These are phyloP conservation scores for Russula abietina DNA, from an alignment of 768 basidiomycete species.

Conservation along the genomic window DNA sequence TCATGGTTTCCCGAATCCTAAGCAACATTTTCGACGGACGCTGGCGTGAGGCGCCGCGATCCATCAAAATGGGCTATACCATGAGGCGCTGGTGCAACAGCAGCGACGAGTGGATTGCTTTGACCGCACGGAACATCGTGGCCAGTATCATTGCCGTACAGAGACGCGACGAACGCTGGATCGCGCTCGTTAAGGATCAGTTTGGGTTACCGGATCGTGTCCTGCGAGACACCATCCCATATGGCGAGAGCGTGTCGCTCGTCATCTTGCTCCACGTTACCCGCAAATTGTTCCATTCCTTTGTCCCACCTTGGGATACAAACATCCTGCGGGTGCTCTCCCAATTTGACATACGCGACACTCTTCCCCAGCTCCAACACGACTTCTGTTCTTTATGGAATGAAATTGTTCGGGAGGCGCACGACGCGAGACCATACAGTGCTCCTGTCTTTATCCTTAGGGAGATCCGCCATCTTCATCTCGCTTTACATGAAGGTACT, in stretches of 20 bases:
- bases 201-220: background rate
- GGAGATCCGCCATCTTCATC: background rate
- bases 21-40: background rate
- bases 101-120: background rate
- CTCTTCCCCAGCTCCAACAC: constrained; percentile 3
- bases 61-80: background rate
- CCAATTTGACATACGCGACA: background rate
- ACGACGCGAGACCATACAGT: background rate
- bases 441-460: background rate
- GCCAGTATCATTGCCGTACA: background rate
- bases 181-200: background rate
- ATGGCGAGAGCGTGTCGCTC: constrained; percentile 1
- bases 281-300: background rate
- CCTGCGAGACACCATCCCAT: background rate
- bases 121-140: background rate
- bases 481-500: background rate
- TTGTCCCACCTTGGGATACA: background rate
- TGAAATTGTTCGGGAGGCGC: background rate
- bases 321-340: background rate
- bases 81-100: background rate
- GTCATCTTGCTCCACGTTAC: background rate
- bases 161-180: background rate
- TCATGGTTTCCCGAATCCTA: background rate
- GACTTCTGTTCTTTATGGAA: constrained; percentile 13
- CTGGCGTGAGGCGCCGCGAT: background rate